A percentile compares a stretch with the other conserved stretches of the same genome.
phyloP scores from a whole-genome alignment of 2,329 filamentous ascomycete genomes.

The Fusarium beomiforme region DNA sequence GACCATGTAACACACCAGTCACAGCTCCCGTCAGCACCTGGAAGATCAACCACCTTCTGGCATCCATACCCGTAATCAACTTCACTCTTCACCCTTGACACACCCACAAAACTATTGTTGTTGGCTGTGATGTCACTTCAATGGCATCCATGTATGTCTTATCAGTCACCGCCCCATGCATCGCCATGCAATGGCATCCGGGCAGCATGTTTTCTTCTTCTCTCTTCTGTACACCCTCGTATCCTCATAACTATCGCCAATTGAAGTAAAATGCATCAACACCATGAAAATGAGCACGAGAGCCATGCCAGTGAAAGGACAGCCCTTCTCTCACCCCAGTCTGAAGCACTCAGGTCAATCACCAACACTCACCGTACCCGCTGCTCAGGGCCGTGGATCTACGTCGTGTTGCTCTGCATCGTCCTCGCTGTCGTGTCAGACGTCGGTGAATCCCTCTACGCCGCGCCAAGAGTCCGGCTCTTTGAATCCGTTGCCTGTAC shows the following conservation, averaged over 20 bases:
- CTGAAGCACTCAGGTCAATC: not conserved
- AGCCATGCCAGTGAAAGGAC: not conserved
- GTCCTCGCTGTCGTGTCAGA: not conserved
- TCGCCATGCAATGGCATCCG: not conserved
- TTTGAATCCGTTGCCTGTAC: slow-evolving; percentile 3
- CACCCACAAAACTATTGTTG: not conserved
- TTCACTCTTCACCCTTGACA: slow-evolving; percentile 8
- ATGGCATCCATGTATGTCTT: not conserved
- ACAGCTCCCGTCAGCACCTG: not conserved
- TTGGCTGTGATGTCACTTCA: slow-evolving; percentile 4
- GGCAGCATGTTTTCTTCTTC: not conserved
- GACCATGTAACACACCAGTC: not conserved
- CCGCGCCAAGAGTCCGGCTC: slow-evolving; percentile 4
- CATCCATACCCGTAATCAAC: not conserved
- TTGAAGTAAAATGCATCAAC: not conserved
- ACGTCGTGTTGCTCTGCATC: not conserved
- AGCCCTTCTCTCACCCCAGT: not conserved
- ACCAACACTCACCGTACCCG: not conserved
- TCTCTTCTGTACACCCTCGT: not conserved
- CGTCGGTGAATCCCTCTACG: not conserved
- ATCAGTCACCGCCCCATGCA: not conserved
- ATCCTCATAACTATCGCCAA: not conserved
- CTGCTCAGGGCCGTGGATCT: slow-evolving; percentile 4
- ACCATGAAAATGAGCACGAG: not conserved
- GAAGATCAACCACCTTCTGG: not conserved